These are phyloP conservation scores for Colletotrichum aenigma DNA, from an alignment of 2,329 filamentous ascomycete genomes.

Conservation along the genomic window DNA sequence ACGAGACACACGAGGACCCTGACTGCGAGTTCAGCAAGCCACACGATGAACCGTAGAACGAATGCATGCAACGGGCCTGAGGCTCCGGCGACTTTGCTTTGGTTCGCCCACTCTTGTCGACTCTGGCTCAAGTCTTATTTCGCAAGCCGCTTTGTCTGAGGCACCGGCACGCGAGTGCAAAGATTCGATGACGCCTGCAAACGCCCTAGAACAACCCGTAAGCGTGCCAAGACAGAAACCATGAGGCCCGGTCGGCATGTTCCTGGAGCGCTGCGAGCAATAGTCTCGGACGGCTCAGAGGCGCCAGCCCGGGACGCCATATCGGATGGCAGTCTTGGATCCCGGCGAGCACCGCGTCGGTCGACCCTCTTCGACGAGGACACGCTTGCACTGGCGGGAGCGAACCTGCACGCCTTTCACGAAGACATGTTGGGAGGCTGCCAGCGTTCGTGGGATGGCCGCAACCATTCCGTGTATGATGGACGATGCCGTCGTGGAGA, in stretches of 20 bases:
- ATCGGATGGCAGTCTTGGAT: not conserved
- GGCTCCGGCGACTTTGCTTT: not conserved
- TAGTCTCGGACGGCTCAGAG: not conserved
- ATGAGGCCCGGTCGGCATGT: not conserved
- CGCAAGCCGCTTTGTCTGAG: not conserved
- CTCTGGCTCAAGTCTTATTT: not conserved
- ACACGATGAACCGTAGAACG: not conserved
- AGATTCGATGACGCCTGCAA: not conserved
- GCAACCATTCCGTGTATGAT: not conserved
- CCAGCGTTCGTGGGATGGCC: not conserved
- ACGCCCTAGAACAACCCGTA: not conserved
- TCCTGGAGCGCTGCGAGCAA: not conserved
- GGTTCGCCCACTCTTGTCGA: not conserved
- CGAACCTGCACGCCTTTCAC: not conserved
- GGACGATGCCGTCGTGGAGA: not conserved
- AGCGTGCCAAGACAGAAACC: not conserved
- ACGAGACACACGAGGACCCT: not conserved
- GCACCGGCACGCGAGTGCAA: not conserved
- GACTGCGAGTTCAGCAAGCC: not conserved
- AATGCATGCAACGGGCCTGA: slow-evolving; percentile 1
- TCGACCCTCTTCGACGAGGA: not conserved
- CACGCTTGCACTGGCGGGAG: not conserved
- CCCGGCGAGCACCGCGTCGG: not conserved
- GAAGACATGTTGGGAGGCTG: not conserved
- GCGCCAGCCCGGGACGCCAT: not conserved